Conservation (phyloP, 257 asterid species). For the Solanum verrucosum region DNA sequence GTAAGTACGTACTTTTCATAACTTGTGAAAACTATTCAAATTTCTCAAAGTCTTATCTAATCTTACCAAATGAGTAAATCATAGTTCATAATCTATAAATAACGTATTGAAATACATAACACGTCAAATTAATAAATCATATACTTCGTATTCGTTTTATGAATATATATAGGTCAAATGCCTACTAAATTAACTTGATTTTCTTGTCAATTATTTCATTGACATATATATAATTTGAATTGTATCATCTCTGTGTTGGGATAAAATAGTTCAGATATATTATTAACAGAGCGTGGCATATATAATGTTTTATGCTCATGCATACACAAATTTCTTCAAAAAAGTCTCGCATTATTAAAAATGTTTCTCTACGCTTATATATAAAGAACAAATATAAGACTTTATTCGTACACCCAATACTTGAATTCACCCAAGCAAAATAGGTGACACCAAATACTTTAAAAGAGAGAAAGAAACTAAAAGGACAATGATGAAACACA, state of each 20-base stretch:
- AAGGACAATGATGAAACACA: neutral
- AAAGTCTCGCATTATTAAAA: neutral
- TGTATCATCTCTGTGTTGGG: neutral
- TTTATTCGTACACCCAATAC: neutral
- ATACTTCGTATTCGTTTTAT: neutral
- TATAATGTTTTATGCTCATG: neutral
- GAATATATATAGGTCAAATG: too few relatives aligned
- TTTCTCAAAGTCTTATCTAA: too few relatives aligned
- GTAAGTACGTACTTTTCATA: too few relatives aligned
- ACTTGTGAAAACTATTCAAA: too few relatives aligned
- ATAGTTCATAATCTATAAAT: too few relatives aligned
- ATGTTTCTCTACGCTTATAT: neutral
- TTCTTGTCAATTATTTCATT: neutral
- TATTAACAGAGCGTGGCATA: neutral
- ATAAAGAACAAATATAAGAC: neutral
- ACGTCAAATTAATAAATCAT: too few relatives aligned
- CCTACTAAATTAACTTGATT: neutral
- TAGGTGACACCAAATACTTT: neutral
- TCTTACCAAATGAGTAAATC: too few relatives aligned
- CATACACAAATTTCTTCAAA: neutral
- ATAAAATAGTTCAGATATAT: neutral
- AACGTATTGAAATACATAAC: too few relatives aligned
- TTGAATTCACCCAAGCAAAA: neutral
- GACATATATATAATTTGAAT: neutral
- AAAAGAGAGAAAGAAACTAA: neutral